Base-by-base conservation (phyloP, 192 early-diverging fungal species). In the Linnemannia hyalina region DNA sequence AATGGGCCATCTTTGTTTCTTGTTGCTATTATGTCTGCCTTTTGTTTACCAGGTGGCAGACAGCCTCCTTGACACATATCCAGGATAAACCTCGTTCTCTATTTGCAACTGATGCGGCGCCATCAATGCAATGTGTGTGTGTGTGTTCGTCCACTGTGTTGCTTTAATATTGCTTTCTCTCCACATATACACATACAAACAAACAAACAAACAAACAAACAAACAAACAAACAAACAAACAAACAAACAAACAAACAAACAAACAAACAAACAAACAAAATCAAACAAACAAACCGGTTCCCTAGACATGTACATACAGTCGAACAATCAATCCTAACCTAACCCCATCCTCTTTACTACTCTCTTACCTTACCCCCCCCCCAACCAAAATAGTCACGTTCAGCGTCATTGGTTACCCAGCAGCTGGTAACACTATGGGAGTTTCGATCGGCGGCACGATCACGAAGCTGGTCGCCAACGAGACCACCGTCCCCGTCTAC, bases 341-440 rank as follows among this genome's bases (percentile, higher is more conserved):
- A 23, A 70, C 47, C 23, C 26, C 22, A 26, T 11, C 54, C 68
- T 55, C 42, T 44, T 63, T 78, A 8, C 15, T 76, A 15, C 75
- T 71, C 0, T 73, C 20, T 49, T 29, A 7, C 42, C 47, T 4
- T 46, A 38, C n/a, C n/a, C n/a, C n/a, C 38, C 38, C 38, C 6
- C 11, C 7, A 46, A 46, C 44, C 47, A 15, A 11, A 29, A 20
- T 85, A 86, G 84, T 86, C 63, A 81, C 84, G 0, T 86, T 78
- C 72, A 86, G 81, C 60, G 73, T 70, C 42, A 73, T 86, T 42
- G 84, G 79, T 57, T 86, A 78, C 68, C 84, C 83, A 9, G 26
- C 74, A 10, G 70, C 52, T 26, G 49, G n/a, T 10, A 75, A 75
- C 49, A n/a, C 60, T 6, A 73, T 86, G 23, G 84, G 84, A 52